Evolutionary conservation across 306 rosid genomes (phyloP), one percentile per base, ranked within the genome.

Genomic region (Prunus davidiana): DNA sequence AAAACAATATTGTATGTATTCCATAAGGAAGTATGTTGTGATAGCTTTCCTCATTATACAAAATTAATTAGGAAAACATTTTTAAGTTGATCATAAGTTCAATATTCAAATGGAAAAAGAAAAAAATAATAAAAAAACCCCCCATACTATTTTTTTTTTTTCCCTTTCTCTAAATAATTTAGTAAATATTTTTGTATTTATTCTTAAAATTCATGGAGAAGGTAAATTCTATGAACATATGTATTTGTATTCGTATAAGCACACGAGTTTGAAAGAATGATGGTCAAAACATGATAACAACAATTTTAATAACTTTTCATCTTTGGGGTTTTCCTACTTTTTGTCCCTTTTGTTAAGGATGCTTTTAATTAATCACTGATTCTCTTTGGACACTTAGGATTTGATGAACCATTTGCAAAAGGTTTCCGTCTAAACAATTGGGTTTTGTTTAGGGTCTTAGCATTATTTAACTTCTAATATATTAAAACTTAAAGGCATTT

Each of bases 321-420:
- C 19, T 57, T 69, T 7, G 9, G 43, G 43, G 43, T 7, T 64
- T 55, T 47, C 56, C 34, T 38, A 57, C 69, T 41, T 83, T 83
- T 70, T 64, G 78, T 65, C 70, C 78, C 60, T 56, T 71, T 83
- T 64, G 63, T 41, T 75, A 56, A 50, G 70, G 57, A 71, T 66
- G 43, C 63, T 38, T 61, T 64, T 75, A 49, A 71, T 34, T 71
- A 71, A 65, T 73, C 69, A 46, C 66, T 56, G 73, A 55, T 56
- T 8, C 63, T 52, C 83, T 67, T n/a, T 32, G 65, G 66, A 67
- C 62, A 58, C 72, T 47, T 64, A 19, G 64, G 77, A 79, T 71
- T 77, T 72, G n/a, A 72, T 22, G 71, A 79, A 49, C 46, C 71
- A 16, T n/a, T 75, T 71, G 76, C 79, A 60, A 68, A 20, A 64